Base-by-base conservation (phyloP, 805 yeast species). In the Lipomyces orientalis region DNA sequence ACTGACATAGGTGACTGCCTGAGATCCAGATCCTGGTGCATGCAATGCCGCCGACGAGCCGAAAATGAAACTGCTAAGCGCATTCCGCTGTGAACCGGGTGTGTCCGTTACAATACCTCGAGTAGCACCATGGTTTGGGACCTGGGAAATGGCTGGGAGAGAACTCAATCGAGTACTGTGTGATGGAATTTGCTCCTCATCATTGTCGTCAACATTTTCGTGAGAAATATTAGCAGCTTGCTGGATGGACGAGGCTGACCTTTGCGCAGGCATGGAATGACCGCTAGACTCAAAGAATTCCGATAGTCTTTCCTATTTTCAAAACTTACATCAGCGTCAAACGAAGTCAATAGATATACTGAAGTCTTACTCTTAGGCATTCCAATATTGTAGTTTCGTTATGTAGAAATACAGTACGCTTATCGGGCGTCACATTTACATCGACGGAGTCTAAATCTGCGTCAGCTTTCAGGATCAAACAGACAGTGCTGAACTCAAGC, bases 371-470 rank as follows among this genome's bases (percentile, higher is more conserved):
- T 29, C 52, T 65, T 4, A 94, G 70, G 1, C 79, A 78, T 43
- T 88, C 90, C 4, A 90, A 71, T 1, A 93, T 75, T n/a, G 79
- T 76, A 2, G 78, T 76, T 76, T 93, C 98, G 68, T 87, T 82
- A 66, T 88, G 92, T 1, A 93, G 75, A 73, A 90, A 75, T 1
- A 93, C 82, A 1, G 87, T 85, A 62, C 94, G 81, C 76, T 95
- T 95, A 76, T 95, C 98, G 0, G 99, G 98, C 0, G 97, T 88
- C 0, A 95, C 90, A 77, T 95, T 95, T 22, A 95, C 83, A 78
- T 95, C 99, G n/a, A 77, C 76, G 4, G 62, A 54, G 12, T 34
- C 64, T 37, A 25, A 55, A 37, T 14, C 16, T 14, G 1, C 7
- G n/a, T 43, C 9, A 43, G 49, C 16, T 5, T 37, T 12, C 5